Evolutionary conservation across 345 rosid species (phyloP).

Genomic region (Ricinus communis): DNA sequence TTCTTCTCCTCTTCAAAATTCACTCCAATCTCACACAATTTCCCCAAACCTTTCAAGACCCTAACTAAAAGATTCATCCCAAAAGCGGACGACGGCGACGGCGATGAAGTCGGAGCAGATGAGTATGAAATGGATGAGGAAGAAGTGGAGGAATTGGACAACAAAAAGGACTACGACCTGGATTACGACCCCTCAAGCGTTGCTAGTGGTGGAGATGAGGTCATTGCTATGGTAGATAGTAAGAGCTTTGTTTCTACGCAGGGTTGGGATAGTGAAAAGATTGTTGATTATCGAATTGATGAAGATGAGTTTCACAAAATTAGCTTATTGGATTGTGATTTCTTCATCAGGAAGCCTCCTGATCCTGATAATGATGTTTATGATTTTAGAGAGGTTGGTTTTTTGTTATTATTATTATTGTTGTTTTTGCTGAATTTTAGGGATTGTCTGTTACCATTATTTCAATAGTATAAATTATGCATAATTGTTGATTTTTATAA

Average conservation of each 20-base stretch:
- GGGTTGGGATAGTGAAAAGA: slow-evolving; percentile 88
- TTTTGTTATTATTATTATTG: background rate
- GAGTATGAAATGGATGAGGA: slow-evolving; percentile 88
- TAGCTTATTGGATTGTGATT: slow-evolving; percentile 81
- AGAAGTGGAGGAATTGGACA: slow-evolving; percentile 82
- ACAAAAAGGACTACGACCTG: slow-evolving; percentile 85
- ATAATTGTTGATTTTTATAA: background rate
- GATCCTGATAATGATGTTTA: slow-evolving; percentile 91
- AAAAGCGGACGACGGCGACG: slow-evolving; percentile 74
- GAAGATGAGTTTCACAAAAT: slow-evolving; percentile 92
- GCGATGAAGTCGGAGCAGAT: slow-evolving; percentile 55
- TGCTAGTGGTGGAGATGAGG: slow-evolving; percentile 39
- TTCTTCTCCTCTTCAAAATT: slow-evolving; percentile 21
- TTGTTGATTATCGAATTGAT: slow-evolving; percentile 83
- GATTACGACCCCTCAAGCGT: slow-evolving; percentile 73
- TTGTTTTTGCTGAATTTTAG: slow-evolving; percentile 1
- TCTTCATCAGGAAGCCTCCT: slow-evolving; percentile 91
- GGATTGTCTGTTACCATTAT: too few species aligned
- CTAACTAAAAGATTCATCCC: slow-evolving; percentile 36
- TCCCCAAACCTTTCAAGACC: slow-evolving; percentile 27
- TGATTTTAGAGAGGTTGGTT: slow-evolving; percentile 85
- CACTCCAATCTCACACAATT: slow-evolving; percentile 19
- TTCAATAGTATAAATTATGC: too few species aligned
- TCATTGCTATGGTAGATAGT: slow-evolving; percentile 65
- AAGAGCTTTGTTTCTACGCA: slow-evolving; percentile 70